A percentile compares a stretch with the other conserved stretches of the same genome.
These are phyloP conservation scores for Pelagophyceae sp. DNA, from an alignment of 352 stramenopile genomes.

Conservation along the genomic window DNA sequence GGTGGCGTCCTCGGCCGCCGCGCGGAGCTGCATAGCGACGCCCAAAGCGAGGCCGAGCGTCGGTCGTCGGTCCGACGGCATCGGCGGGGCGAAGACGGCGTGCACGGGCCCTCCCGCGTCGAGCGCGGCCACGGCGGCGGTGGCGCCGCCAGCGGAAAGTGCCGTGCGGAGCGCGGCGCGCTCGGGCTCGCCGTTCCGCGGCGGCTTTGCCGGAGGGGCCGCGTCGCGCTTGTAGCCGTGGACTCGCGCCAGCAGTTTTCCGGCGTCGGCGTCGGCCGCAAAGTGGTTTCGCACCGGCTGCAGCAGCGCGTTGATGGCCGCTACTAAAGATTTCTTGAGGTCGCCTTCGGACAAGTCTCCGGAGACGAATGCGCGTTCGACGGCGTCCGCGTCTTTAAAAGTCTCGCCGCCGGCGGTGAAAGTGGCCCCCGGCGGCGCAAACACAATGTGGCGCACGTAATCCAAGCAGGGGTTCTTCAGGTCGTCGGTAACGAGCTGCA, in stretches of 20 bases:
- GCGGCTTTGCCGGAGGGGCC: too few relatives aligned
- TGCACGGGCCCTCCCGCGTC: background rate
- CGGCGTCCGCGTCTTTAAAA: constrained; percentile 69
- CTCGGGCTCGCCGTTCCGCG: background rate
- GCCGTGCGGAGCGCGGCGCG: background rate
- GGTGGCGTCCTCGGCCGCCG: background rate
- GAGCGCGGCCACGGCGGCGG: background rate
- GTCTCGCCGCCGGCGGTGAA: constrained; percentile 51
- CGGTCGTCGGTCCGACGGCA: background rate
- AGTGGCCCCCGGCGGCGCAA: constrained; percentile 53
- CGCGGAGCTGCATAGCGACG: background rate
- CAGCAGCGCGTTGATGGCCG: constrained; percentile 86
- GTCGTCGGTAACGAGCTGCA: constrained; percentile 51
- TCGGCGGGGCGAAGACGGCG: background rate
- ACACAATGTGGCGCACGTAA: constrained; percentile 95
- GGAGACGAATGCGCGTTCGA: constrained; percentile 73
- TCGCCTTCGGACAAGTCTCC: constrained; percentile 60
- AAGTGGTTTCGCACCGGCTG: constrained; percentile 95
- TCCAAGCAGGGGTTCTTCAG: constrained; percentile 91
- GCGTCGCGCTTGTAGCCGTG: constrained; percentile 80
- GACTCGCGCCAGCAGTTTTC: constrained; percentile 87
- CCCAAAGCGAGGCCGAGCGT: background rate
- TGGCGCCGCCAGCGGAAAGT: background rate
- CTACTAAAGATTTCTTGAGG: constrained; percentile 77
- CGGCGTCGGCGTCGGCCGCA: constrained; percentile 73